Percentiles rank a stretch among this genome's conserved stretches.
Conservation (phyloP, 2,329 filamentous ascomycete species). For the Colletotrichum navitas region DNA sequence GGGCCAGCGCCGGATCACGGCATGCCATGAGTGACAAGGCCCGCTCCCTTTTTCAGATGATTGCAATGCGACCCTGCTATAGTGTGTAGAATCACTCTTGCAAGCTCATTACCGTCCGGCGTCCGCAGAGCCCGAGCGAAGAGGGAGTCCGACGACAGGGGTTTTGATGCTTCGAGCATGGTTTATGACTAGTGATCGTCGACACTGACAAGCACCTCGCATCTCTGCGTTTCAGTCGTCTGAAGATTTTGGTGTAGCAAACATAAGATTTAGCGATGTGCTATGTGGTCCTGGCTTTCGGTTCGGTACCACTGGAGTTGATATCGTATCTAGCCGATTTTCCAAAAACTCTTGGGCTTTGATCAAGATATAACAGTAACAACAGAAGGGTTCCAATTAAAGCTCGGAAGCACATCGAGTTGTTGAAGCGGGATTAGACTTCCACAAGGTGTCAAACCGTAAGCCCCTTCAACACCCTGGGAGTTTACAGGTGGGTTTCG, state of each 20-base stretch:
- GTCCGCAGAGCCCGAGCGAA: conserved; percentile 10
- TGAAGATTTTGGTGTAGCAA: background rate
- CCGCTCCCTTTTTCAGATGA: background rate
- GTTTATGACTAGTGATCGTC: conserved; percentile 35
- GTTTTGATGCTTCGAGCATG: conserved; percentile 23
- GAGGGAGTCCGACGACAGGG: conserved; percentile 18
- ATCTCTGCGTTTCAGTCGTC: conserved; percentile 7
- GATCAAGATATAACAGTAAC: background rate
- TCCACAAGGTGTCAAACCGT: conserved; percentile 32
- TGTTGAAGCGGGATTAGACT: conserved; percentile 34
- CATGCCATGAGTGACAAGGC: background rate
- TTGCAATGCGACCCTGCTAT: conserved; percentile 26
- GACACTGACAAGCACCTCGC: conserved; percentile 9
- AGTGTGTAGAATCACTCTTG: background rate
- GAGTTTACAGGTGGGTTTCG: conserved; percentile 35
- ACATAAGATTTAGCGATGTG: background rate
- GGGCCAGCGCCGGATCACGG: conserved; percentile 5
- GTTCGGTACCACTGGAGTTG: background rate
- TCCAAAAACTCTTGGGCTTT: background rate
- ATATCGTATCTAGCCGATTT: background rate
- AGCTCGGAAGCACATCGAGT: conserved; percentile 1
- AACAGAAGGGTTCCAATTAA: background rate
- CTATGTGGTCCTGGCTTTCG: background rate
- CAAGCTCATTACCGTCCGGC: background rate
- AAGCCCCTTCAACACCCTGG: conserved; percentile 39